A percentile compares a stretch with the other conserved stretches of the same genome.
These are phyloP conservation scores for Aspergillus hiratsukae DNA, from an alignment of 2,329 filamentous ascomycete genomes.

Conservation along the genomic window DNA sequence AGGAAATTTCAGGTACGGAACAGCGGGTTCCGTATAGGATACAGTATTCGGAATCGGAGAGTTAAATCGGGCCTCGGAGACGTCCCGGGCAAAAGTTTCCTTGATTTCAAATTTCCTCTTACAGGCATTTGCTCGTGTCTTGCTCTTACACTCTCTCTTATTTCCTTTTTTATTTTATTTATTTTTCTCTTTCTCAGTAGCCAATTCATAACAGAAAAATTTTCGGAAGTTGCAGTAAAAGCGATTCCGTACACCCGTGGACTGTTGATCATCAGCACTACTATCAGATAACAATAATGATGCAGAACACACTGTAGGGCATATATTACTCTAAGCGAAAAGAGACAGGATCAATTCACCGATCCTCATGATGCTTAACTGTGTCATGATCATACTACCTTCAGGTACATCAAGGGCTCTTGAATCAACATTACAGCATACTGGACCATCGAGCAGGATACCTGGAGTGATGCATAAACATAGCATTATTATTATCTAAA, in stretches of 20 bases:
- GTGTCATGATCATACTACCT: background rate
- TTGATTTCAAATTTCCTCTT: slow-evolving; percentile 11
- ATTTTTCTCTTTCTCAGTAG: background rate
- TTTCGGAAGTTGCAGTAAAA: background rate
- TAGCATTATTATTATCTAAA: background rate
- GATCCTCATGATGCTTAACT: background rate
- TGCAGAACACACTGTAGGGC: no score
- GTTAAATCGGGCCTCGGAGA: slow-evolving; percentile 20
- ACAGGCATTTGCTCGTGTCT: background rate
- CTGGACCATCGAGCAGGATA: no score
- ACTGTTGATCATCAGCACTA: background rate
- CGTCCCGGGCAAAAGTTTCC: slow-evolving; percentile 6
- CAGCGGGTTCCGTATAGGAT: slow-evolving; percentile 5
- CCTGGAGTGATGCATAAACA: background rate
- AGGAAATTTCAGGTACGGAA: background rate
- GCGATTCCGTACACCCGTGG: slow-evolving; percentile 4
- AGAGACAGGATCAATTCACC: background rate
- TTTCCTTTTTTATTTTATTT: background rate
- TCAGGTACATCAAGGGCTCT: background rate
- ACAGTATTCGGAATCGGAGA: slow-evolving; percentile 8
- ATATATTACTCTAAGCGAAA: background rate
- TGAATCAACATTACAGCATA: background rate
- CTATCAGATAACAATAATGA: background rate
- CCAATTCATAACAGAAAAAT: background rate
- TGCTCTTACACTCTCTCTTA: background rate